Base-by-base conservation (phyloP, 176 grass and related monocot species). In the Thalia dealbata region DNA sequence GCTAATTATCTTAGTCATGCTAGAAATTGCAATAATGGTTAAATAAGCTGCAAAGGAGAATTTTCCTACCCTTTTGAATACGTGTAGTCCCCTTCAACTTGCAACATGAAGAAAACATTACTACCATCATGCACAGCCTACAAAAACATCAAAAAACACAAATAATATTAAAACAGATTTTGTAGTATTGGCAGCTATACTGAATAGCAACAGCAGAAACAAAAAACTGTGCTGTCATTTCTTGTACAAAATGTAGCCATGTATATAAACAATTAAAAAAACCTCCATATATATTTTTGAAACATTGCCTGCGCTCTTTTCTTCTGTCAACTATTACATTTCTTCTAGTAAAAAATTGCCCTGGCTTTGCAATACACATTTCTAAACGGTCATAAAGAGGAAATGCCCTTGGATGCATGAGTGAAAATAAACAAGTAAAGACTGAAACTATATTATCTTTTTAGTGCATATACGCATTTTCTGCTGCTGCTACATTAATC, bases 61-160 rank as follows among this genome's bases (percentile, higher is more conserved):
- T 80, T 72, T 61, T 26, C 85, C 69, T 88, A 99, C 95, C 95
- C 85, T 86, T 92, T 88, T 43, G 67, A 63, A 76, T 99, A 99
- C 29, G 85, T 77, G 71, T 88, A 99, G 46, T 84, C 83, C 52
- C 95, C 95, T 83, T 99, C 81, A 82, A 93, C 74, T 85, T 93
- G 87, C 29, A 99, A 85, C 82, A 90, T 75, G 71, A 99, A 99
- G 76, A 90, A 93, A 80, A 99, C 74, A 65, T 86, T 91, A 78
- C 75, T 71, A 50, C 95, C 95, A 70, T 99, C 95, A 86, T 93
- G 95, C 68, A 86, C 85, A 84, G 90, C 95, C 95, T 99, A 79
- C 70, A 88, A 70, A 82, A 51, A 7, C 52, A 69, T 85, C 55
- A 71, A 35, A 24, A 71, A 77, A 46, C 24, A 67, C 42, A 74